Evolutionary conservation across 495 filamentous ascomycete species (phyloP).

Genomic region (Chaetomium cochliodes): DNA sequence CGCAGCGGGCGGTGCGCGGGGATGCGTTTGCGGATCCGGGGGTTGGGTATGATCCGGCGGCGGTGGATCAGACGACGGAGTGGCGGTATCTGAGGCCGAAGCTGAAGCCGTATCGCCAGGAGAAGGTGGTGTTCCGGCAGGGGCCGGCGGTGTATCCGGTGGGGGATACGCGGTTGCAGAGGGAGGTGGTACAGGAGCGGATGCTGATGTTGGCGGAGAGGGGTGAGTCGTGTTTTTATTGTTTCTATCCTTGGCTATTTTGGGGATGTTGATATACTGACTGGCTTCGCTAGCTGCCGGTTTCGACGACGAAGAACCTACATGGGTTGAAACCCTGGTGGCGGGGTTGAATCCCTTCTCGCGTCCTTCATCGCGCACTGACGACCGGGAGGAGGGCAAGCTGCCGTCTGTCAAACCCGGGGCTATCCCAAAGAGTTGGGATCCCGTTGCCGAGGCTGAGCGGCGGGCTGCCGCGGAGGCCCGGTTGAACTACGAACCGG

Average conservation of each 20-base stretch:
- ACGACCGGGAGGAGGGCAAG: neutral
- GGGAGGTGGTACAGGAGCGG: conserved; percentile 20
- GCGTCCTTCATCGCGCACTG: neutral
- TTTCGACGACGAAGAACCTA: neutral
- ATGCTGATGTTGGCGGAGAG: conserved; percentile 18
- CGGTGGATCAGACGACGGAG: conserved; percentile 23
- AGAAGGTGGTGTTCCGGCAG: conserved; percentile 18
- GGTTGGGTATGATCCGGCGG: conserved; percentile 22
- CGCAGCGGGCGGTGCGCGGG: neutral
- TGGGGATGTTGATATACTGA: neutral
- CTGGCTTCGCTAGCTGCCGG: conserved; percentile 4
- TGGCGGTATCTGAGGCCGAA: conserved; percentile 23
- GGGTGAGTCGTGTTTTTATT: conserved; percentile 19
- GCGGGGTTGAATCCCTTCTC: conserved; percentile 10
- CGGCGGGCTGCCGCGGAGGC: neutral
- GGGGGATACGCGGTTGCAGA: conserved; percentile 32
- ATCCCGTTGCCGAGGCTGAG: conserved; percentile 10
- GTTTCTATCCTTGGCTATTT: neutral
- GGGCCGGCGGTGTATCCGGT: conserved; percentile 30
- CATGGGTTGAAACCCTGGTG: neutral
- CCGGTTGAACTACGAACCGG: neutral
- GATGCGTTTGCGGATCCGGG: conserved; percentile 24
- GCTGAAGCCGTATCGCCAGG: conserved; percentile 24
- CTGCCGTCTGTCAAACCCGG: conserved; percentile 15
- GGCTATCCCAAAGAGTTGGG: conserved; percentile 19